Conservation (phyloP, 805 yeast genomes). For the Starmerella khaoyaiensis region DNA sequence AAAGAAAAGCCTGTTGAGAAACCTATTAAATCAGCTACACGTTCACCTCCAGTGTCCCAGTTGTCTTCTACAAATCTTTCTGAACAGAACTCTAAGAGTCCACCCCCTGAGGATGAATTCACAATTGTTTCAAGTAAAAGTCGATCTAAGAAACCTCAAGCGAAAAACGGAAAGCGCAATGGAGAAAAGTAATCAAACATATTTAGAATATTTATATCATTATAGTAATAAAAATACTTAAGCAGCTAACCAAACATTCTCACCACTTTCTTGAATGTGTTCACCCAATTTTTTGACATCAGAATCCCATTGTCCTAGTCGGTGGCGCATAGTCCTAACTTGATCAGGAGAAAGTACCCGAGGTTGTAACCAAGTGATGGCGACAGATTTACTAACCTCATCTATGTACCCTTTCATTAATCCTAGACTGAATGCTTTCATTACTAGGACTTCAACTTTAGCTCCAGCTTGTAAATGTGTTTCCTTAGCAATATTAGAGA, state of each 20-base stretch:
- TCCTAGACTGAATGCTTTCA: slow-evolving; percentile 78
- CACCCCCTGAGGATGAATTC: no score
- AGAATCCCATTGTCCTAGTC: slow-evolving; percentile 64
- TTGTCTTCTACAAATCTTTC: no score
- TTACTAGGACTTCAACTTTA: slow-evolving; percentile 79
- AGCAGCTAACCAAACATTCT: slow-evolving; percentile 42
- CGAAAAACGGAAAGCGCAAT: no score
- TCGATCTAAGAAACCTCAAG: no score
- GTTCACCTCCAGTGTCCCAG: no score
- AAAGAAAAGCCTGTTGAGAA: no score
- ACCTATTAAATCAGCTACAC: no score
- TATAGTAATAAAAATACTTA: slow-evolving; percentile 12
- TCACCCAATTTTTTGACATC: slow-evolving; percentile 54
- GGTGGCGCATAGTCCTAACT: slow-evolving; percentile 59
- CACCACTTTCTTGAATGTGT: slow-evolving; percentile 49
- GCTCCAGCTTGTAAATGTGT: slow-evolving; percentile 47
- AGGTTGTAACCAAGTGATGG: slow-evolving; percentile 92
- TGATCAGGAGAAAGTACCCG: slow-evolving; percentile 76
- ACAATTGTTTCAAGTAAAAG: no score
- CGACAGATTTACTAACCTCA: slow-evolving; percentile 65
- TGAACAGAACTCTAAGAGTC: no score
- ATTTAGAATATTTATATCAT: no score
- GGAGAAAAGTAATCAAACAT: no score
- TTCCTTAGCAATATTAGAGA: slow-evolving; percentile 59
- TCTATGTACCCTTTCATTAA: slow-evolving; percentile 82